phyloP scores from a whole-genome alignment of 257 asterid species.

The Gentiana dahurica region DNA sequence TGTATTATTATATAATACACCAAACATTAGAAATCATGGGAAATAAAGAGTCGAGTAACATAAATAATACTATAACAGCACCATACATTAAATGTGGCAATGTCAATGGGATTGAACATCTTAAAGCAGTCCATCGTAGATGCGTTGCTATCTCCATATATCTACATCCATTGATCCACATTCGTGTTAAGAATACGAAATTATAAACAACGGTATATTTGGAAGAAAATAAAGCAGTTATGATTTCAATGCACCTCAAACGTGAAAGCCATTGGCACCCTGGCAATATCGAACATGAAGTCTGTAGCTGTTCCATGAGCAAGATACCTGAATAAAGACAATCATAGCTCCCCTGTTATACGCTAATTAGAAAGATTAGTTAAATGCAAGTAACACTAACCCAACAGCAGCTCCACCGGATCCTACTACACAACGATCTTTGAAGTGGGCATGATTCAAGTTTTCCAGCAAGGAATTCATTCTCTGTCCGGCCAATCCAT shows the following conservation, averaged over 20 bases:
- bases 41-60: too few species aligned
- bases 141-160: conserved; percentile 81
- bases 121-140: conserved; percentile 86
- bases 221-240: neutral
- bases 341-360: too few species aligned
- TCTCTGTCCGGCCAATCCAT: conserved; percentile 65
- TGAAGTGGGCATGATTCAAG: conserved; percentile 75
- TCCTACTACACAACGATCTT: conserved; percentile 75
- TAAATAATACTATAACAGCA: neutral
- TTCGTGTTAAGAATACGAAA: conserved; percentile 7
- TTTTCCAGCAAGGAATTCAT: conserved; percentile 81
- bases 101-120: conserved; percentile 90
- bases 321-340: conserved; percentile 46
- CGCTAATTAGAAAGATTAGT: neutral
- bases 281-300: conserved; percentile 83
- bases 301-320: conserved; percentile 99
- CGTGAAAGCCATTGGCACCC: conserved; percentile 97
- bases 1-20: conserved; percentile 27
- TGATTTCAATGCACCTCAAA: conserved; percentile 56
- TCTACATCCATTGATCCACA: conserved; percentile 33
- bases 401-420: conserved; percentile 99
- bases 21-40: too few species aligned
- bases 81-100: conserved; percentile 78
- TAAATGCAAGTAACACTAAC: conserved; percentile 39
- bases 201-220: conserved; percentile 3